Evolutionary conservation across 768 basidiomycete genomes (phyloP).

Genomic region (Xerocomellus amylosporus): DNA sequence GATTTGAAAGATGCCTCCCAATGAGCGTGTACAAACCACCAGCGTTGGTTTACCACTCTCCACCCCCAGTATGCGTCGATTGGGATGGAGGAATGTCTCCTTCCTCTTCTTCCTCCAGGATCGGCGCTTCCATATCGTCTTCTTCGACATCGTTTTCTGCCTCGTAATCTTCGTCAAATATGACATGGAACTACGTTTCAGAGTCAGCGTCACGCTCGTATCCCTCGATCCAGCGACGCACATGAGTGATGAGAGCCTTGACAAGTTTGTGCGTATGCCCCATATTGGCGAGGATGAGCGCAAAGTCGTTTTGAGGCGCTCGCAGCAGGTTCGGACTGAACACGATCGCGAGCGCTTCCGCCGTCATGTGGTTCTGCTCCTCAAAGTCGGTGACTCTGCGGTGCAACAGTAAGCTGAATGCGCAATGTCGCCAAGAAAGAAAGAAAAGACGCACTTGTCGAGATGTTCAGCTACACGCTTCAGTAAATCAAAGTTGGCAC

Average conservation of each 20-base stretch:
- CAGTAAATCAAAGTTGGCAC: slow-evolving; percentile 74
- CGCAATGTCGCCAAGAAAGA: background rate
- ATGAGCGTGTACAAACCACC: slow-evolving; percentile 9
- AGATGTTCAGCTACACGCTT: slow-evolving; percentile 79
- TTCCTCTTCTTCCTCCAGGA: slow-evolving; percentile 58
- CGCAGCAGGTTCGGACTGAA: slow-evolving; percentile 81
- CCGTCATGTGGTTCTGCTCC: slow-evolving; percentile 88
- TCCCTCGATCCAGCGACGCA: slow-evolving; percentile 37
- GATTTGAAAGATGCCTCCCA: slow-evolving; percentile 8
- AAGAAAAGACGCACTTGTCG: slow-evolving; percentile 50
- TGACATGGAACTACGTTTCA: slow-evolving; percentile 50
- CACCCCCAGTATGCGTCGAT: slow-evolving; percentile 21
- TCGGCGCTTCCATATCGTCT: slow-evolving; percentile 63
- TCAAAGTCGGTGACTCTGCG: slow-evolving; percentile 82
- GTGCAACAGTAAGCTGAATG: background rate
- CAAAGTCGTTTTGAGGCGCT: slow-evolving; percentile 76
- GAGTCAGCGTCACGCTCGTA: background rate
- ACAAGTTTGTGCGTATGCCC: slow-evolving; percentile 71
- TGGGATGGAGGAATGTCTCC: slow-evolving; percentile 35
- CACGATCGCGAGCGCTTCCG: slow-evolving; percentile 79
- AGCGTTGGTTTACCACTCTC: slow-evolving; percentile 15
- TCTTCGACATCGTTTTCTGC: slow-evolving; percentile 55
- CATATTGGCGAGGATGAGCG: slow-evolving; percentile 78
- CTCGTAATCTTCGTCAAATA: slow-evolving; percentile 72
- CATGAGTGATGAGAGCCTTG: slow-evolving; percentile 73